Evolutionary conservation across 1,284 basidiomycete genomes (phyloP).

Genomic region (Papiliotrema terrestris): DNA sequence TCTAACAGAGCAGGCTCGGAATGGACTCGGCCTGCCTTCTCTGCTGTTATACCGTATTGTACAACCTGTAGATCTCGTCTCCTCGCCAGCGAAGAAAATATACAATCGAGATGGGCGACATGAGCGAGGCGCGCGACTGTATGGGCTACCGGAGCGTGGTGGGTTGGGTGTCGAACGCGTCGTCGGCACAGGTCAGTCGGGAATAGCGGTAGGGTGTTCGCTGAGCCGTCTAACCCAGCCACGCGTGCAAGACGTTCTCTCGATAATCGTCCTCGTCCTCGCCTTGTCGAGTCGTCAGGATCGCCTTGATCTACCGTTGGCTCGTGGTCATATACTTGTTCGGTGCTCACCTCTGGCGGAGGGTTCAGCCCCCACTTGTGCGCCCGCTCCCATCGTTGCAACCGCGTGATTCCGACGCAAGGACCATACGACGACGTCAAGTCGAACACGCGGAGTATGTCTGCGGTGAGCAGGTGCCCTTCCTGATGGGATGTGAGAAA

Average conservation of each 20-base stretch:
- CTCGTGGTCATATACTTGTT: not conserved
- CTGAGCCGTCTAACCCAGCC: conserved; percentile 15
- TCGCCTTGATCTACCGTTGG: conserved; percentile 62
- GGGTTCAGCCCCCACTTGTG: conserved; percentile 74
- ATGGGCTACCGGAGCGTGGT: too few relatives aligned
- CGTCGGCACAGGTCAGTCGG: too few relatives aligned
- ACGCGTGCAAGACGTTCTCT: conserved; percentile 55
- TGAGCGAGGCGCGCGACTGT: too few relatives aligned
- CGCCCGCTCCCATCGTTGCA: conserved; percentile 87
- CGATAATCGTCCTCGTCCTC: conserved; percentile 51
- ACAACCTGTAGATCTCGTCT: too few relatives aligned
- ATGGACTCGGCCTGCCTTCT: too few relatives aligned
- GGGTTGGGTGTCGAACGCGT: too few relatives aligned
- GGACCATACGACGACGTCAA: conserved; percentile 81
- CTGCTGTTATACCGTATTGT: too few relatives aligned
- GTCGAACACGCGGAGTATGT: conserved; percentile 78
- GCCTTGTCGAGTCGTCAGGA: conserved; percentile 61
- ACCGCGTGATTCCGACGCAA: conserved; percentile 72
- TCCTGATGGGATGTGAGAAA: too few relatives aligned
- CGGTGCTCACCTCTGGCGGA: conserved; percentile 65
- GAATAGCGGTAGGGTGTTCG: not conserved
- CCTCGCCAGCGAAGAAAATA: too few relatives aligned
- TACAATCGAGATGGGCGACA: too few relatives aligned
- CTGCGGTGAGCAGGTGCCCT: conserved; percentile 31
- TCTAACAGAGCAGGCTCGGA: too few relatives aligned